Percentiles rank a stretch among this genome's conserved stretches.
These are phyloP conservation scores for Annona squamosa DNA, from an alignment of 164 flowering plant species.

Conservation along the genomic window DNA sequence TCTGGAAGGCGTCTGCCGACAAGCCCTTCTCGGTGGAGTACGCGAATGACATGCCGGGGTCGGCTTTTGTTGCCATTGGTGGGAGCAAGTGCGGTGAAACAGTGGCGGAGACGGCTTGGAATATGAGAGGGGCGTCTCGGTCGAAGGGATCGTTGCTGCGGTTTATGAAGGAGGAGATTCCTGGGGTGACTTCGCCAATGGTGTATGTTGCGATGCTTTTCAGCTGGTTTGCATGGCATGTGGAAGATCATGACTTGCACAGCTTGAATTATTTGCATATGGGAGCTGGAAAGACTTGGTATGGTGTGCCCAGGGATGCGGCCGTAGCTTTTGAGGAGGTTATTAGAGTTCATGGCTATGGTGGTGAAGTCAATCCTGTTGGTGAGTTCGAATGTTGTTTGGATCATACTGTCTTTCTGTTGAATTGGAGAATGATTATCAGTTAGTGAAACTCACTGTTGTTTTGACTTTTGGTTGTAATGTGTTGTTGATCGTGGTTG, in stretches of 20 bases:
- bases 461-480: background rate
- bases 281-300: constrained; percentile 97
- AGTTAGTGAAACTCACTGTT: background rate
- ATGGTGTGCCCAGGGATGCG: constrained; percentile 91
- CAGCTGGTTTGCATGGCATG: constrained; percentile 99
- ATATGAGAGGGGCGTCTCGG: constrained; percentile 90
- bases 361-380: constrained; percentile 89
- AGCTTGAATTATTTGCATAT: constrained; percentile 94
- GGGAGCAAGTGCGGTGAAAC: constrained; percentile 25
- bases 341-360: constrained; percentile 79
- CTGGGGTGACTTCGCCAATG: constrained; percentile 99
- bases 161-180: constrained; percentile 99
- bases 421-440: background rate
- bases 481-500: background rate
- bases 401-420: background rate
- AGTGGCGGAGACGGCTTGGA: constrained; percentile 88
- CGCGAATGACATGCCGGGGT: constrained; percentile 98
- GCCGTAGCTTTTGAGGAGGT: constrained; percentile 92
- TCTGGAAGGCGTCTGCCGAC: constrained; percentile 85
- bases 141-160: constrained; percentile 70
- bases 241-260: constrained; percentile 97
- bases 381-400: constrained; percentile 41
- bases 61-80: constrained; percentile 49
- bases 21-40: constrained; percentile 95
- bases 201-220: constrained; percentile 95